phyloP scores from a whole-genome alignment of 129 eudicot genomes.

The Arctium minus region DNA sequence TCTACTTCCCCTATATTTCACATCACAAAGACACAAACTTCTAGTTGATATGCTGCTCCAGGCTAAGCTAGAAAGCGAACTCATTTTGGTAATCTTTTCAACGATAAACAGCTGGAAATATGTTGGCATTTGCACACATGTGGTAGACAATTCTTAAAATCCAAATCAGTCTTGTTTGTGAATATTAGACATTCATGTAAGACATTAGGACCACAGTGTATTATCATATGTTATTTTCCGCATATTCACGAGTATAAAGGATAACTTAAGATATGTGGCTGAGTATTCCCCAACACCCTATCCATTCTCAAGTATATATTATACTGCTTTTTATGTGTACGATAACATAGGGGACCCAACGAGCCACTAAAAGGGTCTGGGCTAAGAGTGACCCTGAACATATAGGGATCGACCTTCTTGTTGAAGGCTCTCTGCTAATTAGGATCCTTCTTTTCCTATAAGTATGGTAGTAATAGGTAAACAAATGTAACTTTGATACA shows the following conservation, averaged over 20 bases:
- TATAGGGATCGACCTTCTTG: not conserved
- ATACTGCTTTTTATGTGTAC: not conserved
- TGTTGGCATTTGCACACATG: conserved; percentile 15
- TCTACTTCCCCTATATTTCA: not conserved
- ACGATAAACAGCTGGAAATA: conserved; percentile 12
- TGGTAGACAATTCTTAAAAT: not conserved
- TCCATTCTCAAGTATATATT: not conserved
- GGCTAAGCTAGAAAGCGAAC: not conserved
- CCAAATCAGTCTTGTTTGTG: not conserved
- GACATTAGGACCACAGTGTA: conserved; percentile 18
- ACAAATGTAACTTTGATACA: not conserved
- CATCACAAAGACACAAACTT: not conserved
- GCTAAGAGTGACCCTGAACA: conserved; percentile 3
- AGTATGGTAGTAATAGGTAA: not conserved
- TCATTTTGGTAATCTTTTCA: not conserved
- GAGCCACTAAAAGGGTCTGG: not conserved
- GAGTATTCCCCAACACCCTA: conserved; percentile 4
- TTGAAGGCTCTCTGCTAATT: not conserved
- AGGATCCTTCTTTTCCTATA: not conserved
- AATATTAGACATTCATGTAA: not conserved
- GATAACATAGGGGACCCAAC: not conserved
- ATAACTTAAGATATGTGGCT: conserved; percentile 28
- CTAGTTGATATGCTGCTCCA: not conserved
- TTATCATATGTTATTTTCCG: conserved; percentile 23
- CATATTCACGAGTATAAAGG: conserved; percentile 23